A percentile compares a stretch with the other conserved stretches of the same genome.
Evolutionary conservation across 345 rosid genomes (phyloP).

Genomic region (Mallotus nudiflorus): DNA sequence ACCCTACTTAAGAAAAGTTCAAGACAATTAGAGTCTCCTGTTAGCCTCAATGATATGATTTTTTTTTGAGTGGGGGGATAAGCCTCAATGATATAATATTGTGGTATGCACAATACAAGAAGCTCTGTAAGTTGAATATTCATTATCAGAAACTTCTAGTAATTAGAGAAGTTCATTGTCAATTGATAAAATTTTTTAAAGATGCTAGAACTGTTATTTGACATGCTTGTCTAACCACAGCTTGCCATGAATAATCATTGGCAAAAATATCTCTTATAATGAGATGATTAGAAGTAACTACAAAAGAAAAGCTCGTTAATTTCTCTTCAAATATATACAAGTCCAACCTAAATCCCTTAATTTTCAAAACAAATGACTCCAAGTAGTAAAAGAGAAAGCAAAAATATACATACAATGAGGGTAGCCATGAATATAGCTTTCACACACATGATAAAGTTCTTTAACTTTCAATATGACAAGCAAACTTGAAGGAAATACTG

Average conservation of each 20-base stretch:
- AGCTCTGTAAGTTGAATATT: neutral
- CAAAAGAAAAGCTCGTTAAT: neutral
- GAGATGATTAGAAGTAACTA: neutral
- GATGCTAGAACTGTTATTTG: no score
- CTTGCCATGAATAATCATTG: neutral
- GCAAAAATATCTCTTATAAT: neutral
- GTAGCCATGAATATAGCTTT: no score
- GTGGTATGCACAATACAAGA: neutral
- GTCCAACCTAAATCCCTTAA: neutral
- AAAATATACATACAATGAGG: no score
- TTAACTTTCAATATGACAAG: no score
- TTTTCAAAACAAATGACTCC: neutral
- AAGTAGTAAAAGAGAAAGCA: neutral
- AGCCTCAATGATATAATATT: neutral
- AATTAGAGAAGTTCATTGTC: neutral
- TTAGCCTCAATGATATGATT: neutral
- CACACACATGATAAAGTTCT: no score
- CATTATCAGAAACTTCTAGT: neutral
- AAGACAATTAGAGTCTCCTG: neutral
- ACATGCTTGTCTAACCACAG: slow-evolving; percentile 1
- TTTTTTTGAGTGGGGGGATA: no score
- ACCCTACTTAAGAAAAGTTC: neutral
- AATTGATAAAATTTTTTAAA: neutral
- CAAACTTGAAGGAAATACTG: neutral
- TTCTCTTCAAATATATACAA: neutral